phyloP scores from a whole-genome alignment of 352 stramenopile genomes.

The Phytophthora palmivora region DNA sequence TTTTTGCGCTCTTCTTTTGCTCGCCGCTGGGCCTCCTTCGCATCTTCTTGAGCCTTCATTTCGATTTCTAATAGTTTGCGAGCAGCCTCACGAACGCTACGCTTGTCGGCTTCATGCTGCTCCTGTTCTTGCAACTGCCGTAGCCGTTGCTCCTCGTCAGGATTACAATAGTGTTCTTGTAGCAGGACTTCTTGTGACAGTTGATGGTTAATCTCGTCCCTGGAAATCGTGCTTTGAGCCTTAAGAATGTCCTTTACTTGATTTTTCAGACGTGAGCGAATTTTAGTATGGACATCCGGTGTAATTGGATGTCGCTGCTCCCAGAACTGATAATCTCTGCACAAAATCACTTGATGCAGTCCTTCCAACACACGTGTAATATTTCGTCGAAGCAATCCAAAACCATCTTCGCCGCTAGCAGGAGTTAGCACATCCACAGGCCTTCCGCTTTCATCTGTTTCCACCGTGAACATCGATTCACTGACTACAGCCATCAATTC shows the following conservation, averaged over 20 bases:
- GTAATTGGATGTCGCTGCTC: constrained; percentile 77
- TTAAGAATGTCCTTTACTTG: constrained; percentile 65
- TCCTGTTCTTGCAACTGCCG: constrained; percentile 55
- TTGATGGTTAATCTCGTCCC: constrained; percentile 51
- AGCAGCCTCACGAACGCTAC: constrained; percentile 71
- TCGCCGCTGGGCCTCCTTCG: constrained; percentile 68
- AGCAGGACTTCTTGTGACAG: constrained; percentile 57
- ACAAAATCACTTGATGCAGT: constrained; percentile 65
- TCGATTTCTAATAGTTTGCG: constrained; percentile 79
- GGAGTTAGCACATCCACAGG: constrained; percentile 55
- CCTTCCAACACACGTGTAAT: constrained; percentile 81
- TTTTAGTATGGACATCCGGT: constrained; percentile 63
- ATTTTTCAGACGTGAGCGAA: constrained; percentile 59
- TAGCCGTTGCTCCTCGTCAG: constrained; percentile 50
- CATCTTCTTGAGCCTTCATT: constrained; percentile 80
- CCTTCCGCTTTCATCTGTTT: constrained; percentile 27
- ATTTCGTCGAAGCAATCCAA: constrained; percentile 77
- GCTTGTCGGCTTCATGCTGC: constrained; percentile 68
- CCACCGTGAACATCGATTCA: constrained; percentile 25
- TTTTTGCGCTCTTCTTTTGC: constrained; percentile 79
- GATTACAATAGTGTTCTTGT: constrained; percentile 47
- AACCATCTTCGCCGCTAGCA: constrained; percentile 74
- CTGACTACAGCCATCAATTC: constrained; percentile 49
- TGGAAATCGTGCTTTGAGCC: constrained; percentile 31
- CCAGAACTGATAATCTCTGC: constrained; percentile 86